Evolutionary conservation across 768 basidiomycete genomes (phyloP).

Genomic region (Lactarius sanguifluus): DNA sequence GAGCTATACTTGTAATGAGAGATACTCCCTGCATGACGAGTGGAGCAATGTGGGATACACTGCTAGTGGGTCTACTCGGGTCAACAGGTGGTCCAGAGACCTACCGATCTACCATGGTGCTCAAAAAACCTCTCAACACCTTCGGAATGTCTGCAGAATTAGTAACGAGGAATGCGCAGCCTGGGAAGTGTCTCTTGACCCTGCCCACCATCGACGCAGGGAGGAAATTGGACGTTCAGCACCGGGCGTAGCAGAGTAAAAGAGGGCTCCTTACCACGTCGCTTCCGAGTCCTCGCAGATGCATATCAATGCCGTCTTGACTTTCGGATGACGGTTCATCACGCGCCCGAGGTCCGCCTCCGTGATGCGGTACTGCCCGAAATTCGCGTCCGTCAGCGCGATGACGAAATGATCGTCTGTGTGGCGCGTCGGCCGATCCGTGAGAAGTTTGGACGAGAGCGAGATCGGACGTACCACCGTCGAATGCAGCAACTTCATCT

Average conservation of each 20-base stretch:
- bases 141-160: slow-evolving; percentile 66
- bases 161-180: slow-evolving; percentile 56
- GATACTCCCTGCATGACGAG: not conserved
- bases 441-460: not conserved
- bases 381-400: slow-evolving; percentile 71
- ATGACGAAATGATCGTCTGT: slow-evolving; percentile 72
- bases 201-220: slow-evolving; percentile 35
- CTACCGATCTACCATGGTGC: slow-evolving; percentile 35
- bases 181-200: slow-evolving; percentile 60
- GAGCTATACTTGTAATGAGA: too few species aligned
- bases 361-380: slow-evolving; percentile 60
- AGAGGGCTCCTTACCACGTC: slow-evolving; percentile 45
- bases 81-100: not conserved
- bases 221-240: not conserved
- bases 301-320: slow-evolving; percentile 65
- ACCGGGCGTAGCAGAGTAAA: not conserved
- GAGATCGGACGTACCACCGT: slow-evolving; percentile 48
- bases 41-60: not conserved
- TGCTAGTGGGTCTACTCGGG: not conserved
- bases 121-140: slow-evolving; percentile 60
- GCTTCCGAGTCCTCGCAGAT: slow-evolving; percentile 70
- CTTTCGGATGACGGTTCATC: slow-evolving; percentile 62
- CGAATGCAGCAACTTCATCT: slow-evolving; percentile 56
- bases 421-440: not conserved
- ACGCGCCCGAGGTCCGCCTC: slow-evolving; percentile 55